Base-by-base conservation (phyloP, 176 grass and related monocot genomes). In the Musa acuminata region DNA sequence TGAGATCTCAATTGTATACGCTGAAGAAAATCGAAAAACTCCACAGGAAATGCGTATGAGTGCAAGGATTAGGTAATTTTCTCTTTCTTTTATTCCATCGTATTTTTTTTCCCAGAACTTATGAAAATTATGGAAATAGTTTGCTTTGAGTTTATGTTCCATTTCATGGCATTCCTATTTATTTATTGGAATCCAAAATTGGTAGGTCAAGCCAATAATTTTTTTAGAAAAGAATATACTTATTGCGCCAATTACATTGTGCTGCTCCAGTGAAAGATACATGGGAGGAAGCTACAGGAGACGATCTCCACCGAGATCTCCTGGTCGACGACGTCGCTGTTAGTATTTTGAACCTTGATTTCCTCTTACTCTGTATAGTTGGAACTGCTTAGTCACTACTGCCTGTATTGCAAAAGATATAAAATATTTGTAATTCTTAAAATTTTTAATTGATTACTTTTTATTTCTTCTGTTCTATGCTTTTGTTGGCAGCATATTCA, bases 1-100 rank as follows among this genome's bases (percentile, higher is more conserved):
- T 72, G 90, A 92, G 79, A 92, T 92, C 74, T 82, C 86, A 64
- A 80, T 92, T 77, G 76, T 89, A 52, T 89, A 80, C 82, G 90
- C 86, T 69, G 90, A 89, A 67, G 90, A 92, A 78, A 92, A 92
- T 63, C 82, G 86, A 71, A 92, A 92, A 82, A 92, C 86, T 1
- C 90, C 84, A 72, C 81, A 89, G 75, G 90, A 92, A 84, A 92
- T 92, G 90, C 73, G 82, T 51, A 60, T 14, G 68, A 89, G 51
- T 70, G 73, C 79, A 80, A 86, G 84, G 84, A 55, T 69, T 1
- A 87, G 86, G 90, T 91, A 43, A 10, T 57, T 12, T 80, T 27
- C 8, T 55, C 71, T 13, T 64, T 25, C 8, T 3, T 16, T 71
- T 63, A 13, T 53, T 19, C 11, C 70, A 24, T 51, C 13, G 5